Evolutionary conservation across 345 rosid species (phyloP), one percentile per base, ranked within the genome.

Genomic region (Ceriops zippeliana): DNA sequence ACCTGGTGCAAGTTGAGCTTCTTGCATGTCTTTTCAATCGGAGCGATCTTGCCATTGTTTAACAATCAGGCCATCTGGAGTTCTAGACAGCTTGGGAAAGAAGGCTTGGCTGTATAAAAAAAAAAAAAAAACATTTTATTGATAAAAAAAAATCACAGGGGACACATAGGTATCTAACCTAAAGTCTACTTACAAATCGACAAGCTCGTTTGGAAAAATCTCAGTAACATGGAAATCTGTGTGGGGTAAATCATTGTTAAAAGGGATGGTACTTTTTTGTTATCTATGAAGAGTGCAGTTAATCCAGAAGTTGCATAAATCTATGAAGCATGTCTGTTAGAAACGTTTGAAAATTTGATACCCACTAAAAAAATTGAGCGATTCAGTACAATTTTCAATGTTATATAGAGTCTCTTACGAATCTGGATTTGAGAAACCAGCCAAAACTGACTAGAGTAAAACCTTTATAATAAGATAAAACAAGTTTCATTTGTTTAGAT

Each of bases 401-500:
- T 49, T 66, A 24, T 1, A 38, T n/a, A 24, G 58, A 26, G 32
- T 42, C 34, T 42, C 66, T n/a, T 62, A n/a, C 4, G 54, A 30
- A 65, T 61, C 60, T 63, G 70, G 61, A 64, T 9, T 58, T 66
- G 68, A 76, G 75, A 72, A 66, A 59, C 72, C 31, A 63, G 46
- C 70, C 78, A 37, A 10, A 8, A 7, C 42, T 73, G 71, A 27
- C 58, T 24, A 51, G 73, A 61, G 65, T 67, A 37, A 10, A 37
- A 37, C 61, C 52, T 66, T 77, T 66, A 82, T 37, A 37, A 84
- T 84, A 82, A 82, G 86, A 83, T 86, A 75, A 84, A 82, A 37
- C 77, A 86, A 82, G 87, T 84, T 84, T 75, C 85, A 84, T 75
- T 80, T 75, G 71, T 86, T 73, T 80, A 75, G 67, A 66, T 71